phyloP scores from a whole-genome alignment of 805 yeast species.

The Zygosaccharomyces siamensis region DNA sequence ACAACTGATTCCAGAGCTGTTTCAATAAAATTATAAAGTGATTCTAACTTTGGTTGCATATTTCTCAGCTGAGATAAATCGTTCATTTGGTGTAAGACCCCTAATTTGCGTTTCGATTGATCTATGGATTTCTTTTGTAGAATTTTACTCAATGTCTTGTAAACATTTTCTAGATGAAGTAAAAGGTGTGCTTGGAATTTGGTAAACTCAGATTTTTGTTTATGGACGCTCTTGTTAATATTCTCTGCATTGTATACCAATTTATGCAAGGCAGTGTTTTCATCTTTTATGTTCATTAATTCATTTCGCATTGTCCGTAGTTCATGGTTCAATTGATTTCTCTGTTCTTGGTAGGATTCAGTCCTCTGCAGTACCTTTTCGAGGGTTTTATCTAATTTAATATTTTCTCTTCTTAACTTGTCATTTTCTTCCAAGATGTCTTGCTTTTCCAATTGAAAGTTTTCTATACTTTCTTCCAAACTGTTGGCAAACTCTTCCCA shows the following conservation, averaged over 20 bases:
- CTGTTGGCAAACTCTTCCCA: slow-evolving; percentile 24
- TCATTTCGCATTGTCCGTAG: slow-evolving; percentile 11
- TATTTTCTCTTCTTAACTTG: slow-evolving; percentile 22
- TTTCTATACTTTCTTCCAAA: slow-evolving; percentile 15
- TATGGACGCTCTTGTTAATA: slow-evolving; percentile 17
- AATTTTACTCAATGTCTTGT: slow-evolving; percentile 47
- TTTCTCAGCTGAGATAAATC: slow-evolving; percentile 24
- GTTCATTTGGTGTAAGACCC: slow-evolving; percentile 32
- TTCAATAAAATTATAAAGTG: slow-evolving; percentile 51
- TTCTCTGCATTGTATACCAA: slow-evolving; percentile 22
- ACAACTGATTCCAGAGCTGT: slow-evolving; percentile 57
- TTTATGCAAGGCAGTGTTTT: slow-evolving; percentile 25
- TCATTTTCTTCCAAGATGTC: slow-evolving; percentile 11
- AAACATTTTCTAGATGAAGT: slow-evolving; percentile 45
- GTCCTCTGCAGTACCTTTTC: slow-evolving; percentile 13
- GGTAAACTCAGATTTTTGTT: slow-evolving; percentile 32
- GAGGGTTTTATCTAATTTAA: slow-evolving; percentile 28
- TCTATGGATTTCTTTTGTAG: slow-evolving; percentile 54
- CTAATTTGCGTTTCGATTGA: slow-evolving; percentile 53
- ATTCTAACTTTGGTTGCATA: slow-evolving; percentile 36
- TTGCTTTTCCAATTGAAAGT: slow-evolving; percentile 11
- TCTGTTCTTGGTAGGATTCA: slow-evolving; percentile 14
- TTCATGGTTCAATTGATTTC: slow-evolving; percentile 10
- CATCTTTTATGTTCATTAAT: slow-evolving; percentile 21
- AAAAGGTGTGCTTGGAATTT: slow-evolving; percentile 42